phyloP scores from a whole-genome alignment of 495 filamentous ascomycete genomes.

The Penicillium egyptiacum region DNA sequence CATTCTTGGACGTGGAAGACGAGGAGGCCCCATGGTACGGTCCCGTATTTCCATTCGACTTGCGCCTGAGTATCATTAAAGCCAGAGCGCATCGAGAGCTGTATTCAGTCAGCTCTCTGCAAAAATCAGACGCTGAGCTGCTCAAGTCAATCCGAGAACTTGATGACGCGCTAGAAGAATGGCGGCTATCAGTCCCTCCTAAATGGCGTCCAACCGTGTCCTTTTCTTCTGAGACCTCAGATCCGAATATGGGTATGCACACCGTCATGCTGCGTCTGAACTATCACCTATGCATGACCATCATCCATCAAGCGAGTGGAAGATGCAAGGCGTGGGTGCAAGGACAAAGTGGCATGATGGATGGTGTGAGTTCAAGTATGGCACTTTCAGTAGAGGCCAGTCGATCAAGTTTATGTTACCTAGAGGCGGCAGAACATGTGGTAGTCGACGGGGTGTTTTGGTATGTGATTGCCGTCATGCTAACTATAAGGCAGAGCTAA shows the following conservation, averaged over 20 bases:
- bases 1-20: slow-evolving; percentile 32
- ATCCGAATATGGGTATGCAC: slow-evolving; percentile 43
- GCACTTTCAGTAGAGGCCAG: slow-evolving; percentile 53
- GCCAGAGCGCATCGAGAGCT: slow-evolving; percentile 47
- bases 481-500: slow-evolving; percentile 3
- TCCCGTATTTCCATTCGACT: slow-evolving; percentile 48
- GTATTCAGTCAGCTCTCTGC: slow-evolving; percentile 46
- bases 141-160: slow-evolving; percentile 53
- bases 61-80: slow-evolving; percentile 52
- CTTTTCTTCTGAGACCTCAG: slow-evolving; percentile 35
- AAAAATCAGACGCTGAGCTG: slow-evolving; percentile 54
- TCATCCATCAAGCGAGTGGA: slow-evolving; percentile 53
- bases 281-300: slow-evolving; percentile 52
- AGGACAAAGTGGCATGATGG: slow-evolving; percentile 37
- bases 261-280: slow-evolving; percentile 49
- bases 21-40: slow-evolving; percentile 21
- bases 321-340: slow-evolving; percentile 44
- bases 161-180: slow-evolving; percentile 52
- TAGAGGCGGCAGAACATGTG: slow-evolving; percentile 41
- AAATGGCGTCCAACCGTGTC: slow-evolving; percentile 47
- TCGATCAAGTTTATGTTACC: slow-evolving; percentile 49
- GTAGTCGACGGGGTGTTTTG: slow-evolving; percentile 49
- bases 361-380: slow-evolving; percentile 51
- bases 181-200: slow-evolving; percentile 47
- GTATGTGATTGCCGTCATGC: slow-evolving; percentile 24